phyloP scores from a whole-genome alignment of 2,329 filamentous ascomycete species.

The Coniochaeta sp. region DNA sequence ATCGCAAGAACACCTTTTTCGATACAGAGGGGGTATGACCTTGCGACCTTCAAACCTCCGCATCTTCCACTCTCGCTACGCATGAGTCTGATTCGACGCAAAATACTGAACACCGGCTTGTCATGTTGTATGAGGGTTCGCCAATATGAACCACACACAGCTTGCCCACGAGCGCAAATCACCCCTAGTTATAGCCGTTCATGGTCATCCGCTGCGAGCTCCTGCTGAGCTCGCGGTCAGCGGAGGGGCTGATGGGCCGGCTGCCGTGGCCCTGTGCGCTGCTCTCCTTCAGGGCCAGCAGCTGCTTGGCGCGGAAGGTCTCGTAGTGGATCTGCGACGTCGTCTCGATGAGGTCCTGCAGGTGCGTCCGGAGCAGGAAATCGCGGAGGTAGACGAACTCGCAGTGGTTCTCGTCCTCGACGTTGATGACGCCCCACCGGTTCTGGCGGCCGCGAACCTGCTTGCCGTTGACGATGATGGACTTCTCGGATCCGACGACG shows the following conservation, averaged over 20 bases:
- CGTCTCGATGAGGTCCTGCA: conserved; percentile 98
- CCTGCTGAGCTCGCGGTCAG: conserved; percentile 92
- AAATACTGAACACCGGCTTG: too few species aligned
- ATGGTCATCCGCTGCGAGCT: conserved; percentile 96
- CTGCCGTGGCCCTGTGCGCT: conserved; percentile 77
- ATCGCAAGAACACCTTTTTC: conserved; percentile 28
- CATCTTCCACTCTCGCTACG: too few species aligned
- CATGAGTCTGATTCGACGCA: too few species aligned
- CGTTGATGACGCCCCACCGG: conserved; percentile 98
- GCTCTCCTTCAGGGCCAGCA: conserved; percentile 96
- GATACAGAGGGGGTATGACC: conserved; percentile 18
- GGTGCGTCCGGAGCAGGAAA: conserved; percentile 96
- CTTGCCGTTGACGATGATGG: conserved; percentile 94
- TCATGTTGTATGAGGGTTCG: too few species aligned
- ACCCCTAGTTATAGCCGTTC: conserved; percentile 78
- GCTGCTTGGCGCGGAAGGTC: conserved; percentile 98
- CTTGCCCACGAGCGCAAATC: not conserved
- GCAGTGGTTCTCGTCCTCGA: conserved; percentile 99
- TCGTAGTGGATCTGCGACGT: conserved; percentile 99
- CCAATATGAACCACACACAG: too few species aligned
- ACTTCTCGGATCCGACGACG: conserved; percentile 96
- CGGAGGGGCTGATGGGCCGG: conserved; percentile 90
- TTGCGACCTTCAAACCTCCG: conserved; percentile 13
- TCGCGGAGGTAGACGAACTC: conserved; percentile 98
- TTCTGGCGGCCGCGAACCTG: conserved; percentile 97